These are phyloP conservation scores for Tricholoma hemisulphureum DNA, from an alignment of 768 basidiomycete species.

Conservation along the genomic window DNA sequence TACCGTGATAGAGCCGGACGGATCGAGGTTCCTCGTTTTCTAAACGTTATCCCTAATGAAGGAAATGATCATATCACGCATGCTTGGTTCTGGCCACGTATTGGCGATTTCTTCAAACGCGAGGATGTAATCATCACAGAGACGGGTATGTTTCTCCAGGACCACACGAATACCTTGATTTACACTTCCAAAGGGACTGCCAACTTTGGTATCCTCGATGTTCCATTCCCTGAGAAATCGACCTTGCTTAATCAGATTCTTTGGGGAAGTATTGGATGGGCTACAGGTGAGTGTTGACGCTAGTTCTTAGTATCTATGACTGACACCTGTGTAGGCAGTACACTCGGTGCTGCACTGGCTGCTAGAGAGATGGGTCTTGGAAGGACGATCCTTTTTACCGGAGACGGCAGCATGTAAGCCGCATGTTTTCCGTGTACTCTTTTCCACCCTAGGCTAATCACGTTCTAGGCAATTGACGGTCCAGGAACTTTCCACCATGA, in stretches of 20 bases:
- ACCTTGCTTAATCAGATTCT: conserved; percentile 74
- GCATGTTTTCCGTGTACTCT: neutral
- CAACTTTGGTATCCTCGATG: conserved; percentile 81
- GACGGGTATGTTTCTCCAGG: conserved; percentile 52
- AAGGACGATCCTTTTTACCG: conserved; percentile 80
- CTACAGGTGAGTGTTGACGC: conserved; percentile 52
- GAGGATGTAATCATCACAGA: conserved; percentile 83
- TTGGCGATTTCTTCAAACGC: conserved; percentile 67
- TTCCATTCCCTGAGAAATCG: conserved; percentile 70
- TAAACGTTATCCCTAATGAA: conserved; percentile 49
- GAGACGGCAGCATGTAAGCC: conserved; percentile 76
- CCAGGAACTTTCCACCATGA: conserved; percentile 85
- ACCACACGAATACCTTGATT: neutral
- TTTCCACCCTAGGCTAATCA: conserved; percentile 2
- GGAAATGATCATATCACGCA: conserved; percentile 62
- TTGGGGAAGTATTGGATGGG: conserved; percentile 94
- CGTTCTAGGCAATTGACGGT: conserved; percentile 64
- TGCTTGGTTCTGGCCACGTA: conserved; percentile 79
- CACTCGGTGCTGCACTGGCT: conserved; percentile 79
- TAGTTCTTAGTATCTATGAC: neutral
- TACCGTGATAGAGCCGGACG: conserved; percentile 39
- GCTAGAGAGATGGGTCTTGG: conserved; percentile 60
- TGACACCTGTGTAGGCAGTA: conserved; percentile 40
- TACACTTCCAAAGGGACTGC: conserved; percentile 54
- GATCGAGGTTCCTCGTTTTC: conserved; percentile 47